Evolutionary conservation across 306 rosid genomes (phyloP), one percentile per base, ranked within the genome.

Genomic region (Castanea crenata): DNA sequence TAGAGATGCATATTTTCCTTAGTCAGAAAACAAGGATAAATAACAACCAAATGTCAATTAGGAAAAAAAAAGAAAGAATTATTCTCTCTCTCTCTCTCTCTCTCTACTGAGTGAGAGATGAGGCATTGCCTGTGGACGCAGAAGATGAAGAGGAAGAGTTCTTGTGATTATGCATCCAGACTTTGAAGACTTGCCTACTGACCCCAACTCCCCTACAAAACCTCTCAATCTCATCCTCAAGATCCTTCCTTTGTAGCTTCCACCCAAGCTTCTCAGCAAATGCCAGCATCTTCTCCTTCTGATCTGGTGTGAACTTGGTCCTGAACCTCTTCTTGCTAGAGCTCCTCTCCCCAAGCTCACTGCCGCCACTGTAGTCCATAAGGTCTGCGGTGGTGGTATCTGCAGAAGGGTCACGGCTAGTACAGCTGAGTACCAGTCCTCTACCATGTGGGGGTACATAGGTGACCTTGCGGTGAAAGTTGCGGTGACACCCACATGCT

Each of bases 81-180:
- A 11, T 57, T 55, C 72, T 23, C 23, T 72, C 58, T 32, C 35
- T 34, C 44, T 6, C 32, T 68, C 6, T 64, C 3, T 55, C 19
- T n/a, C 32, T 32, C 4, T 54, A 78, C 87, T 90, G 90, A 69
- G 93, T 86, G 79, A 89, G 91, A 80, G 96, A 91, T 5, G 93
- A 87, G 9, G 86, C 87, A 83, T 86, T 89, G 82, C 84, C 91
- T 16, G 83, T 88, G 5, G 87, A 86, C 3, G 85, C 83, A 74
- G 89, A 79, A 38, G 92, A 83, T 4, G 87, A 78, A 4, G 88
- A 87, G 3, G 85, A 81, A 65, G 86, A 76, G 70, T 89, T 89
- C 91, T 92, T 92, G 69, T 92, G 97, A 57, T 92, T 92, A 81
- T 90, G 97, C 97, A 90, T 92, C 97, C 97, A 92, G 4, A 92